phyloP scores from a whole-genome alignment of 352 stramenopile species.

The Globisporangium radiosum region DNA sequence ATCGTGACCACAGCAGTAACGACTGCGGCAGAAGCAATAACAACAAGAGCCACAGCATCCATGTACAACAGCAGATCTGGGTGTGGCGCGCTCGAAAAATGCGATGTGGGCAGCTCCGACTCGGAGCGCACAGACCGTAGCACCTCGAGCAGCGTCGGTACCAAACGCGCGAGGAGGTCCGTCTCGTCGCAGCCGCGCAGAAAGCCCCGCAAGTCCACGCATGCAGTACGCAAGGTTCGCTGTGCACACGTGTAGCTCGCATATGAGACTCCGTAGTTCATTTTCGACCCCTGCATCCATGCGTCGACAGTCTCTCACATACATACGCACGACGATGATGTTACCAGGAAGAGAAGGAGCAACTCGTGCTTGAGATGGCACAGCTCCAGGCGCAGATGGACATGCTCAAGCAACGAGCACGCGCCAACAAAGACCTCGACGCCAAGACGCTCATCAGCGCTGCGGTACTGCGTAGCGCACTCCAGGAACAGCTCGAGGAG shows the following conservation, averaged over 20 bases:
- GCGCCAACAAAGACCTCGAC: neutral
- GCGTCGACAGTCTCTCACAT: too few relatives aligned
- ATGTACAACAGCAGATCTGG: neutral
- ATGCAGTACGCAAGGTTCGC: conserved; percentile 13
- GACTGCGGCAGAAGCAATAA: neutral
- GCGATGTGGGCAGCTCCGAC: neutral
- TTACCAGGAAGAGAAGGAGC: conserved; percentile 33
- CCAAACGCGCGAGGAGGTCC: neutral
- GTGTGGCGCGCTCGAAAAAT: neutral
- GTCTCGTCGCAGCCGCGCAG: neutral
- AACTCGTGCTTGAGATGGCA: conserved; percentile 22
- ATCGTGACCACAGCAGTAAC: neutral
- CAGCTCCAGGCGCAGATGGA: conserved; percentile 25
- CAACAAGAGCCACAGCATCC: neutral
- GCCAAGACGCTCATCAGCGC: neutral
- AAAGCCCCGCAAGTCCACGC: conserved; percentile 12
- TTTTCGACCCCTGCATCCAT: neutral
- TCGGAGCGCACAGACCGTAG: neutral
- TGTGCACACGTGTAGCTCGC: neutral
- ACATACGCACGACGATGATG: neutral
- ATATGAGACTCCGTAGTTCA: neutral
- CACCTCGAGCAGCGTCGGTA: neutral
- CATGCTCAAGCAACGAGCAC: conserved; percentile 21
- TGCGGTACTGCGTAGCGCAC: conserved; percentile 10
- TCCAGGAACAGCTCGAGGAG: conserved; percentile 23